Evolutionary conservation across 257 asterid species (phyloP), one percentile per base, ranked within the genome.

Genomic region (Verbascum thapsus): DNA sequence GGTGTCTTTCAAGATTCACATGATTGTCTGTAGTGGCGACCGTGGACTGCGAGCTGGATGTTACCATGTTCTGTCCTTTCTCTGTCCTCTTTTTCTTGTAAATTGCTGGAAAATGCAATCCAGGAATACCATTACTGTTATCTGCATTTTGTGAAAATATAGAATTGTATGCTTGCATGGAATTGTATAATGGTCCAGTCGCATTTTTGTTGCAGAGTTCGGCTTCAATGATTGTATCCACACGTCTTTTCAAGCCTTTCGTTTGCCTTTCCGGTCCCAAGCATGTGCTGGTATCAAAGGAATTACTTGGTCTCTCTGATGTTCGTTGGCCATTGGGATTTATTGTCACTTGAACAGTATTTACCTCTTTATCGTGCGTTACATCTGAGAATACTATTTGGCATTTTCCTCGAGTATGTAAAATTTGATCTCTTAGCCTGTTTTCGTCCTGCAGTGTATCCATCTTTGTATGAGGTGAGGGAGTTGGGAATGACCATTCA

Each of bases 61-160:
- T 35, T 43, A 70, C 74, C 42, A 76, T 56, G 67, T 34, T 63
- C 8, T 72, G 67, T 34, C 63, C 69, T 72, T 74, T 80, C 70
- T 72, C 85, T 3, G 80, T 80, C 78, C 96, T 86, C 81, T 63
- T 85, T 71, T 79, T 89, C 83, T 85, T 83, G 55, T 41, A 78
- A 53, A 68, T 86, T 52, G 66, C 58, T 41, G 91, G 88, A 76
- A 79, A 79, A 57, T 74, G 74, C 80, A 78, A 68, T 70, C 75
- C 78, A 7, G 78, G 72, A 59, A 57, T 13, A 22, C 70, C 44
- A 60, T 18, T 57, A 67, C 54, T 61, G 48, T 38, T 57, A 38
- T 68, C 65, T 60, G 72, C 70, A 63, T 58, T 66, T 30, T 64
- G 73, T 42, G 75, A 57, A 58, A 74, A 58, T 7, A 55, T 30